A percentile compares a stretch with the other conserved stretches of the same genome.
phyloP scores from a whole-genome alignment of 2,329 filamentous ascomycete genomes.

The Fusarium solani-melongenae region DNA sequence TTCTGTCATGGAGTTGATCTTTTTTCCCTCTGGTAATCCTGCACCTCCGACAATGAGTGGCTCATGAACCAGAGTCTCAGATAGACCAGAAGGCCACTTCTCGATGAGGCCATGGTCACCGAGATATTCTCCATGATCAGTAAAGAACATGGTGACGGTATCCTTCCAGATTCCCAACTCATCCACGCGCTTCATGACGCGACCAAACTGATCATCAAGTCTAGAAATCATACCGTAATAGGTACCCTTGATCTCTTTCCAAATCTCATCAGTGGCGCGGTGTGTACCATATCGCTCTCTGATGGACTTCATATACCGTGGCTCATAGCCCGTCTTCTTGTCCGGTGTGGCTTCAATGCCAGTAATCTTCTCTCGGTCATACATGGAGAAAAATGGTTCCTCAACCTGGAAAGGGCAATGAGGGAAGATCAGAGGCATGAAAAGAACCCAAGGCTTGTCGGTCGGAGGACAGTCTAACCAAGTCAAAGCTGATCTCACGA shows the following conservation, averaged over 20 bases:
- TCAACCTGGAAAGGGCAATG: conserved; percentile 61
- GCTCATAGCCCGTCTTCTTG: conserved; percentile 55
- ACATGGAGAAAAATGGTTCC: conserved; percentile 60
- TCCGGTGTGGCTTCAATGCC: conserved; percentile 8
- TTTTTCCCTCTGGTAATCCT: conserved; percentile 50
- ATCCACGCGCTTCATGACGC: conserved; percentile 50
- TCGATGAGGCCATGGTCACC: conserved; percentile 60
- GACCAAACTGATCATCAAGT: conserved; percentile 58
- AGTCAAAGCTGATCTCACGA: conserved; percentile 52
- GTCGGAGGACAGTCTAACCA: conserved; percentile 57
- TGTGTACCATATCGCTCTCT: conserved; percentile 52
- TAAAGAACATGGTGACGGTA: conserved; percentile 58
- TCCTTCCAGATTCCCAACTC: conserved; percentile 49
- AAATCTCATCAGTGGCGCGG: conserved; percentile 54
- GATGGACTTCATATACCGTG: conserved; percentile 54
- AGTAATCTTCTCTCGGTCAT: conserved; percentile 49
- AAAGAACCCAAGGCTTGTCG: conserved; percentile 56
- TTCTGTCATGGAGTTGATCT: conserved; percentile 50
- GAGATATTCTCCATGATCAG: conserved; percentile 59
- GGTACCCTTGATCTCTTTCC: conserved; percentile 56
- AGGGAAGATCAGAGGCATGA: conserved; percentile 56
- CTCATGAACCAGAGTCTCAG: conserved; percentile 54
- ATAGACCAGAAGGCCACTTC: conserved; percentile 59
- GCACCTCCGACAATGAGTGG: conserved; percentile 57
- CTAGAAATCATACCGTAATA: conserved; percentile 61